phyloP scores from a whole-genome alignment of 495 filamentous ascomycete genomes.

The Ascobolus immersus region DNA sequence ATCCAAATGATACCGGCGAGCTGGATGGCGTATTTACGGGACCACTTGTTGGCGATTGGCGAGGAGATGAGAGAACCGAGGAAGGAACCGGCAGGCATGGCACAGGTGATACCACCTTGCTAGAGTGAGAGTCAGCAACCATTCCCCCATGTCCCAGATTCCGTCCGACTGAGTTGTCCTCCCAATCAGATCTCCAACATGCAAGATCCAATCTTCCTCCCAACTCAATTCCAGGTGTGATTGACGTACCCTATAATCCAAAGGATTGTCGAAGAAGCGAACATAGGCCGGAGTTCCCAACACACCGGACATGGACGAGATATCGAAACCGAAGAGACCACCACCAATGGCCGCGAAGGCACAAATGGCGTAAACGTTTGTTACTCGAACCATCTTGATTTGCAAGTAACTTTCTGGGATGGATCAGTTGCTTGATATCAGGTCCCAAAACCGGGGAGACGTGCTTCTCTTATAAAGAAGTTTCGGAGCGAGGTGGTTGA shows the following conservation, averaged over 20 bases:
- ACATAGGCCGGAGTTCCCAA: constrained; percentile 35
- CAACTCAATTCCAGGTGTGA: neutral
- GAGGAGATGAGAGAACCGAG: constrained; percentile 38
- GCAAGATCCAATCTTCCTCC: too few species aligned
- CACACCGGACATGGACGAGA: constrained; percentile 43
- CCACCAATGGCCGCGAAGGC: constrained; percentile 39
- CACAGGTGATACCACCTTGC: constrained; percentile 37
- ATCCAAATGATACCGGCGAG: constrained; percentile 48
- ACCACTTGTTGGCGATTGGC: constrained; percentile 41
- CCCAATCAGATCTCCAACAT: too few species aligned
- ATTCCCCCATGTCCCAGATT: neutral
- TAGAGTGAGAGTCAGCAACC: constrained; percentile 5
- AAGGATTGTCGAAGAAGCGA: constrained; percentile 31
- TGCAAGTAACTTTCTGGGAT: too few species aligned
- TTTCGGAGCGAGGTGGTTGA: too few species aligned
- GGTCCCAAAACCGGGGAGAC: too few species aligned
- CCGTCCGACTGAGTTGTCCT: too few species aligned
- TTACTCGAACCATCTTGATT: constrained; percentile 17
- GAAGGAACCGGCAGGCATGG: constrained; percentile 61
- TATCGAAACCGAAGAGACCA: constrained; percentile 49
- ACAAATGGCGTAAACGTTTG: constrained; percentile 36
- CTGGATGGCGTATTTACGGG: constrained; percentile 43
- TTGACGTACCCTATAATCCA: constrained; percentile 9
- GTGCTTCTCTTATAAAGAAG: too few species aligned
- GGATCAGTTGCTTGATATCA: too few species aligned